These are phyloP conservation scores for Betula pendula DNA, from an alignment of 306 rosid genomes.

Conservation along the genomic window DNA sequence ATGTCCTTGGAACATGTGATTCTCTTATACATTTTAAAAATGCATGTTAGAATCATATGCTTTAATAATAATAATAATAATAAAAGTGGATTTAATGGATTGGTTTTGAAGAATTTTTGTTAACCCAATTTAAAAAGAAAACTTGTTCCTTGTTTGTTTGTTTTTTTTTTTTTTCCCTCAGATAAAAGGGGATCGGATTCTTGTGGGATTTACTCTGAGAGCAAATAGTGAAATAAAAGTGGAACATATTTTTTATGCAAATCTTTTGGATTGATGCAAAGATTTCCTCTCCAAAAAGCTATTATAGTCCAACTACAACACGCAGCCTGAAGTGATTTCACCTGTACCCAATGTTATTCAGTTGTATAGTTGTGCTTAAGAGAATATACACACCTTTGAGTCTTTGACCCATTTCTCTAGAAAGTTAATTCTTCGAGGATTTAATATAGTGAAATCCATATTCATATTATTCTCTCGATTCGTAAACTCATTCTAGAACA, in stretches of 20 bases:
- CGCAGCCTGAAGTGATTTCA: conserved; percentile 16
- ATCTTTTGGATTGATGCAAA: conserved; percentile 16
- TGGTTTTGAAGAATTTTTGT: too few relatives aligned
- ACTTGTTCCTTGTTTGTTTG: too few relatives aligned
- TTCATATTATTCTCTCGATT: neutral
- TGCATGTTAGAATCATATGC: too few relatives aligned
- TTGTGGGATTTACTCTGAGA: conserved; percentile 7
- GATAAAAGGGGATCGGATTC: conserved; percentile 28
- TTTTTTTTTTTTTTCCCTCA: too few relatives aligned
- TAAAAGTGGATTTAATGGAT: too few relatives aligned
- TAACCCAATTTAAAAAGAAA: too few relatives aligned
- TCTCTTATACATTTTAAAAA: too few relatives aligned
- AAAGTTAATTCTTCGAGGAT: neutral
- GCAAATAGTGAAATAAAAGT: neutral
- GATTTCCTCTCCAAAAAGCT: conserved; percentile 21
- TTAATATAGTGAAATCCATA: neutral
- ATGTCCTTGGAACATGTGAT: too few relatives aligned
- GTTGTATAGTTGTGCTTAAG: neutral
- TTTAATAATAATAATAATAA: too few relatives aligned
- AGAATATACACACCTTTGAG: neutral
- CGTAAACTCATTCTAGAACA: neutral
- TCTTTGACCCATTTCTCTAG: neutral
- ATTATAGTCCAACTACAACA: neutral
- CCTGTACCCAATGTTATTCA: neutral
- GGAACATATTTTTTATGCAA: conserved; percentile 26